Conservation (phyloP, 1,284 basidiomycete species). For the Tilletia walkeri region DNA sequence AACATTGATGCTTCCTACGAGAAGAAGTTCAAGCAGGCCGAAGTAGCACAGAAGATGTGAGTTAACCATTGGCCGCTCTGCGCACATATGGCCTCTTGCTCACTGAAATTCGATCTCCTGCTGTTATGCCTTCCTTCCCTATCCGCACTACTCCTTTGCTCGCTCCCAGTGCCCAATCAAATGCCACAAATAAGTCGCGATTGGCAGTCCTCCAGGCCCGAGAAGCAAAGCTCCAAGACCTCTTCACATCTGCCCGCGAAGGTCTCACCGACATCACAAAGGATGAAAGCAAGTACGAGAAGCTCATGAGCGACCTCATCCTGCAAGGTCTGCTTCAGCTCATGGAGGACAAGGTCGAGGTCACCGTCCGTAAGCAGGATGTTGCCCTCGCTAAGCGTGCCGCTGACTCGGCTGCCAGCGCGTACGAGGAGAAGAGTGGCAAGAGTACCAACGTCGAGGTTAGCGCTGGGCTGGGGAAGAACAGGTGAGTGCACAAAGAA, state of each 20-base stretch:
- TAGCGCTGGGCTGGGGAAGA: conserved; percentile 69
- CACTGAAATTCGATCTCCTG: background rate
- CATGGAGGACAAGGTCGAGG: conserved; percentile 46
- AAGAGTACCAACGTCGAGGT: conserved; percentile 67
- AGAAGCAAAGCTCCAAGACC: conserved; percentile 85
- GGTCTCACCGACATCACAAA: conserved; percentile 67
- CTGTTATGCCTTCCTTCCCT: background rate
- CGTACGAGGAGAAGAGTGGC: conserved; percentile 75
- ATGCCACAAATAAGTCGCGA: conserved; percentile 88
- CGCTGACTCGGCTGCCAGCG: conserved; percentile 63
- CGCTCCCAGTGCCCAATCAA: conserved; percentile 79
- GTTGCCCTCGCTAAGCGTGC: conserved; percentile 31
- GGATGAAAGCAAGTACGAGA: conserved; percentile 65
- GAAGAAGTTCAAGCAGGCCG: conserved; percentile 54
- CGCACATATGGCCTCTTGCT: background rate
- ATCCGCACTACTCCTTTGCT: background rate
- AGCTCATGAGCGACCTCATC: conserved; percentile 76
- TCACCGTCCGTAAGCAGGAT: conserved; percentile 44
- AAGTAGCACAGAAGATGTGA: conserved; percentile 52
- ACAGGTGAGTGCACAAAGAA: conserved; percentile 62
- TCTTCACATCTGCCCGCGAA: conserved; percentile 75
- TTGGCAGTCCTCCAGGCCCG: conserved; percentile 84
- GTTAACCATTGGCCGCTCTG: conserved; percentile 16
- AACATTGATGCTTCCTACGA: conserved; percentile 49
- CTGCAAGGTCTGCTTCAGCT: conserved; percentile 64